Evolutionary conservation across 2,329 filamentous ascomycete genomes (phyloP), one percentile per base, ranked within the genome.

Genomic region (Epicoccum nigrum): DNA sequence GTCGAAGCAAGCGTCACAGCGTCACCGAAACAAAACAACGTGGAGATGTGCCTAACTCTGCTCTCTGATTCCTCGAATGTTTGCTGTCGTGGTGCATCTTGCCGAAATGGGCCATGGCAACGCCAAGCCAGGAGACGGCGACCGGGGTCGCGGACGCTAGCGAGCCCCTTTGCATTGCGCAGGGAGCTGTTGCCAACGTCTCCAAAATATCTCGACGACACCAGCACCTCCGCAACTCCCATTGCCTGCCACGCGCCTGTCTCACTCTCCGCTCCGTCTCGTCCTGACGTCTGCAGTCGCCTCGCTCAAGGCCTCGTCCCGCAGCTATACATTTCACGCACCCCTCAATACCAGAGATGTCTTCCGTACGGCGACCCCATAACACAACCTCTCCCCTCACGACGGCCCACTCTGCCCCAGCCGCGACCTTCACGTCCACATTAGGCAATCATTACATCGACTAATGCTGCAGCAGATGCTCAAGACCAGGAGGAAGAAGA

Each of bases 401-500:
- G 50, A 56, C 54, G 50, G 60, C 63, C 63, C 58, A 55, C 63
- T 37, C 54, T 57, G 48, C 55, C 55, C 55, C 58, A 39, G 48
- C 54, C 33, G 23, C 46, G 32, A 59, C 52, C 55, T 41, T 49
- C 51, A 44, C 54, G 40, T 21, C 55, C 38, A 39, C 55, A 46
- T 56, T 52, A 25, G 51, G 50, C 51, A 48, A 57, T 58, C 55
- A 55, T 45, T 41, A 48, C 56, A 8, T 58, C 55, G 55, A 58
- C 70, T 73, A 62, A 73, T 63, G 27, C 34, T 45, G 30, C 38
- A 23, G 15, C 51, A 73, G 70, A 69, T 69, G 55, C 69, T 95
- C 79, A 66, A 96, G 89, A 92, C 97, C 76, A 92, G 94, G 81
- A 89, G 91, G 80, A 99, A 99, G 93, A 99, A 99, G 90, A 97